Percentiles rank a stretch among this genome's conserved stretches.
Evolutionary conservation across 2,329 filamentous ascomycete species (phyloP).

Genomic region (Alternaria ethzedia): DNA sequence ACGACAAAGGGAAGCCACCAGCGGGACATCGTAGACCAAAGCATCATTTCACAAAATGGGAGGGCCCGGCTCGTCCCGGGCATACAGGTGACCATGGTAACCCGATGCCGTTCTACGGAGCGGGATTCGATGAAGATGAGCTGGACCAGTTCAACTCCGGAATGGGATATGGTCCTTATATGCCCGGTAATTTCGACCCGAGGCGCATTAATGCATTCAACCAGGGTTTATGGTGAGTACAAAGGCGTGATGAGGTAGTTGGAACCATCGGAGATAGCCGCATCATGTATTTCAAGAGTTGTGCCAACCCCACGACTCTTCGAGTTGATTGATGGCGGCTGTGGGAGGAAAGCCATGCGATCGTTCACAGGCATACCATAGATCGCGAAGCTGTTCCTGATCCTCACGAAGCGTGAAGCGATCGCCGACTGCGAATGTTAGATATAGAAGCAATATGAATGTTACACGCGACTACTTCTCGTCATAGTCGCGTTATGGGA

Average conservation of each 20-base stretch:
- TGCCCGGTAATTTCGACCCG: not conserved
- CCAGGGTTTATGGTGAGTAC: not conserved
- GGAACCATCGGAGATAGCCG: not conserved
- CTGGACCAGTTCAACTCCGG: not conserved
- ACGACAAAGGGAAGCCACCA: conserved; percentile 2
- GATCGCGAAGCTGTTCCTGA: conserved; percentile 37
- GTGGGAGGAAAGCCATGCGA: conserved; percentile 45
- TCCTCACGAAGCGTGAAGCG: conserved; percentile 40
- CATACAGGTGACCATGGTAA: not conserved
- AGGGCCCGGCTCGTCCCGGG: not conserved
- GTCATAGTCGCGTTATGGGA: not conserved
- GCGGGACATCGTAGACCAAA: not conserved
- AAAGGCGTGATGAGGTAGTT: not conserved
- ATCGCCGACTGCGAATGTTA: conserved; percentile 38
- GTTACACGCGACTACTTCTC: not conserved
- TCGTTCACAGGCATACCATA: conserved; percentile 41
- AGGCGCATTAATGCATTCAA: not conserved
- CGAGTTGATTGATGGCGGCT: conserved; percentile 38
- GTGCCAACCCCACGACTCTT: conserved; percentile 47
- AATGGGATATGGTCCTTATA: not conserved
- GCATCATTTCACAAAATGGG: not conserved
- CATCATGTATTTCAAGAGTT: not conserved
- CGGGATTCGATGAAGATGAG: not conserved
- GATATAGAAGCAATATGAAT: not conserved
- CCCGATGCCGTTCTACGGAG: not conserved